Base-by-base conservation (phyloP, 2,329 filamentous ascomycete genomes). In the Colletotrichum ledebouriae region DNA sequence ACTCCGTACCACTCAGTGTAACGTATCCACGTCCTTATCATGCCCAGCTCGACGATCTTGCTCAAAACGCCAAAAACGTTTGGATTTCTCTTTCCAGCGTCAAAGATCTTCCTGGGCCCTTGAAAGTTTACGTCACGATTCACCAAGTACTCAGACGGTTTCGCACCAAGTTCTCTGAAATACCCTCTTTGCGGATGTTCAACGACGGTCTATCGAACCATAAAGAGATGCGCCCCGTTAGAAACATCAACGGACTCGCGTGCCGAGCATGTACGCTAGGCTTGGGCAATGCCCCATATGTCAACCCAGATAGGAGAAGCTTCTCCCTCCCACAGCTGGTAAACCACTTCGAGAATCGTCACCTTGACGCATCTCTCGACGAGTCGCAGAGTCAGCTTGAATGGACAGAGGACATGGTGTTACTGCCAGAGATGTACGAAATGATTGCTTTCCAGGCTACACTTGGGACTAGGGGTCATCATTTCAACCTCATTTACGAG, bases 91-190 rank as follows among this genome's bases (percentile, higher is more conserved):
- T 90, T 2, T 84, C 84, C 7, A 83, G 83, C 3, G 81, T 93
- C 70, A 87, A 87, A 72, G 85, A 89, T 58, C 78, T 93, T 15
- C 85, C 89, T 13, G 85, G 86, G 44, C 86, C 85, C 68, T 83
- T 92, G 53, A 88, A 89, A 71, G 83, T 92, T 15, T 86, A 87
- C 68, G 84, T 89, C 53, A 81, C 92, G 10, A 83, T 94, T 47
- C 84, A 91, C 74, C 88, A 92, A 75, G 79, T 89, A 59, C 82
- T 86, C 63, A 83, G 84, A 62, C 83, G 82, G 41, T 93, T 90
- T 73, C 81, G 84, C 49, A 77, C 84, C 15, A 83, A 82, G 56
- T 93, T 90, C 75, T 80, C 80, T 15, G 83, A 89, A 68, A 83
- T 84, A 46, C 86, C 88, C 1, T 81, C 85, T 9, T 75, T 94